Evolutionary conservation across 352 stramenopile genomes (phyloP).

Genomic region (Phytopythium chamaehyphon): DNA sequence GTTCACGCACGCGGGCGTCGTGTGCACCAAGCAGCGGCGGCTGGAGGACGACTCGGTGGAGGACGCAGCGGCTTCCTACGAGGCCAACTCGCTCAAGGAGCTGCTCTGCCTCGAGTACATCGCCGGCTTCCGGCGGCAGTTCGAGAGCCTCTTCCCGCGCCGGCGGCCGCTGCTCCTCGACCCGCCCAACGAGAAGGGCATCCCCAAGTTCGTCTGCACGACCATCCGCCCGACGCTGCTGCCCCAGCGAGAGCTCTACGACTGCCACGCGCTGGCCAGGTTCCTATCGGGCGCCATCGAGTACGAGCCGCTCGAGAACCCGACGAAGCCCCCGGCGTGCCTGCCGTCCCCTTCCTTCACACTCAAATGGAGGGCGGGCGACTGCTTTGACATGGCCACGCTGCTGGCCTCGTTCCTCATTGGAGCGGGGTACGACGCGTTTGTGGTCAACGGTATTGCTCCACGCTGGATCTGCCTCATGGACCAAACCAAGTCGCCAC

Average conservation of each 20-base stretch:
- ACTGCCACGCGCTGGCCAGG: slow-evolving; percentile 72
- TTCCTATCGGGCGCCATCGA: slow-evolving; percentile 91
- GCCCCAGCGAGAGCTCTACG: slow-evolving; percentile 90
- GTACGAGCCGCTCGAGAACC: slow-evolving; percentile 92
- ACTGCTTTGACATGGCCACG: slow-evolving; percentile 91
- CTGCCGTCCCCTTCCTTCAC: slow-evolving; percentile 86
- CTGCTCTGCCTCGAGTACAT: slow-evolving; percentile 94
- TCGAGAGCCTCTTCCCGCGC: slow-evolving; percentile 82
- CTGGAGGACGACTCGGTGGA: slow-evolving; percentile 56
- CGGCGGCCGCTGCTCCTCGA: slow-evolving; percentile 83
- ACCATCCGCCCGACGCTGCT: slow-evolving; percentile 92
- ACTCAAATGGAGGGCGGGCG: slow-evolving; percentile 84
- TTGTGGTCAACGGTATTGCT: slow-evolving; percentile 88
- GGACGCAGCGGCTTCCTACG: slow-evolving; percentile 29
- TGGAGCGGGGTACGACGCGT: slow-evolving; percentile 93
- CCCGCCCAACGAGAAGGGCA: slow-evolving; percentile 89
- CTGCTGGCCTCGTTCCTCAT: slow-evolving; percentile 91
- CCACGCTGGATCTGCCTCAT: slow-evolving; percentile 87
- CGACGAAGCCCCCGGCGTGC: slow-evolving; percentile 59
- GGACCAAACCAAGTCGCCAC: slow-evolving; percentile 84
- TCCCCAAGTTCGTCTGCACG: slow-evolving; percentile 94
- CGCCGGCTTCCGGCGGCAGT: slow-evolving; percentile 87
- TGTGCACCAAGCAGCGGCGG: slow-evolving; percentile 78
- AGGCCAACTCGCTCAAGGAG: slow-evolving; percentile 84
- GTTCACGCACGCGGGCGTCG: slow-evolving; percentile 70